Evolutionary conservation across 2,329 filamentous ascomycete genomes (phyloP).

Genomic region (Amesomyces nigricolor): DNA sequence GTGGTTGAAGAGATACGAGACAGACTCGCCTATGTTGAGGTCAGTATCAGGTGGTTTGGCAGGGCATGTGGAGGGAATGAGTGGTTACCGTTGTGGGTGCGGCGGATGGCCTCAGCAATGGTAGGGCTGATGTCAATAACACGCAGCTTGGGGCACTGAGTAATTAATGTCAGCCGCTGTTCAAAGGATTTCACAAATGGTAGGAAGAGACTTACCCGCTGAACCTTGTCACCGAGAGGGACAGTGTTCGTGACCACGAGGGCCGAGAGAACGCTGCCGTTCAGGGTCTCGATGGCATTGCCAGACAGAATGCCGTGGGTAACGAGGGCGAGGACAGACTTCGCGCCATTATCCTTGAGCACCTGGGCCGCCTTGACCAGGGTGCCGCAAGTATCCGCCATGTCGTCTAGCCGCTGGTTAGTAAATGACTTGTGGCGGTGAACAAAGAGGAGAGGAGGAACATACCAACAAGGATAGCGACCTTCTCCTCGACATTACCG

Average conservation of each 20-base stretch:
- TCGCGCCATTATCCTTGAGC: slow-evolving; percentile 78
- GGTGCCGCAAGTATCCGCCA: slow-evolving; percentile 79
- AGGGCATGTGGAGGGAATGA: background rate
- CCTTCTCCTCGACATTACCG: slow-evolving; percentile 83
- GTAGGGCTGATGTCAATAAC: slow-evolving; percentile 91
- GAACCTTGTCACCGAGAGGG: slow-evolving; percentile 70
- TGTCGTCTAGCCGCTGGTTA: slow-evolving; percentile 59
- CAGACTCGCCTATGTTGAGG: slow-evolving; percentile 51
- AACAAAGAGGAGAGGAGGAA: background rate
- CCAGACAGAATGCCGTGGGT: slow-evolving; percentile 90
- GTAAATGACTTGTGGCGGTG: background rate
- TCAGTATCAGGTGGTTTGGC: slow-evolving; percentile 1
- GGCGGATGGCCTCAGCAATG: slow-evolving; percentile 61
- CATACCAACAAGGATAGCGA: slow-evolving; percentile 74
- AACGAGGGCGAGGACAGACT: slow-evolving; percentile 87
- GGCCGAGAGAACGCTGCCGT: slow-evolving; percentile 63
- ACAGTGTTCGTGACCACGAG: slow-evolving; percentile 91
- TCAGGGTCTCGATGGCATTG: slow-evolving; percentile 80
- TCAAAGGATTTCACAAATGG: background rate
- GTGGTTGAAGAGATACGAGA: slow-evolving; percentile 64
- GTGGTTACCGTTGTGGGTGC: slow-evolving; percentile 43
- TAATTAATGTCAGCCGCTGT: slow-evolving; percentile 3
- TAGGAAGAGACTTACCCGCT: slow-evolving; percentile 37
- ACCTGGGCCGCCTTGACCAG: slow-evolving; percentile 80
- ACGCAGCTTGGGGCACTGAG: slow-evolving; percentile 62